phyloP scores from a whole-genome alignment of 2,329 filamentous ascomycete genomes.

The Colletotrichum tanaceti region DNA sequence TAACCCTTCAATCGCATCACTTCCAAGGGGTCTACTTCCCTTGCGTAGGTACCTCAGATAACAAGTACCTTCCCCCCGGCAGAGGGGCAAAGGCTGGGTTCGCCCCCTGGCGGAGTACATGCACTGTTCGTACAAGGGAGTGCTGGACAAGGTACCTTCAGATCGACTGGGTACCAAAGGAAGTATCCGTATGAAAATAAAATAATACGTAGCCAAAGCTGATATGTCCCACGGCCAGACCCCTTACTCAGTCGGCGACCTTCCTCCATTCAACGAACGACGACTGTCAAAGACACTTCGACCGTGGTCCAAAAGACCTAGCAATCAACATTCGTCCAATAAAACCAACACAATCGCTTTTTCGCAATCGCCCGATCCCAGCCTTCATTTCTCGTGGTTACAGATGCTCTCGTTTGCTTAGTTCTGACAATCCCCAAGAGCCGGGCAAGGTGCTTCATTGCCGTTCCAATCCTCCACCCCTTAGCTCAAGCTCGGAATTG shows the following conservation, averaged over 20 bases:
- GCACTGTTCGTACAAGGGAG: constrained; percentile 1
- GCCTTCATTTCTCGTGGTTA: constrained; percentile 6
- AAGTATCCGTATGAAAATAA: constrained; percentile 26
- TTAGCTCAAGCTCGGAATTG: constrained; percentile 32
- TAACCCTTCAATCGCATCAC: background rate
- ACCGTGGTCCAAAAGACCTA: background rate
- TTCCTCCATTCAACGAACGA: constrained; percentile 3
- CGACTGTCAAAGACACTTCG: background rate
- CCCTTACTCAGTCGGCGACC: background rate
- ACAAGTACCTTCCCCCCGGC: background rate
- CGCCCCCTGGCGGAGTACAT: constrained; percentile 1
- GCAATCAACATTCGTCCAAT: background rate
- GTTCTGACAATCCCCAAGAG: constrained; percentile 34
- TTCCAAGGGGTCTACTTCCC: too few relatives aligned
- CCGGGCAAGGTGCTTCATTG: constrained; percentile 19
- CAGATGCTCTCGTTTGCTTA: constrained; percentile 50
- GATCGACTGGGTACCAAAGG: constrained; percentile 6
- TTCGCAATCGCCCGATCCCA: constrained; percentile 2
- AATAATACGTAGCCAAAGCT: constrained; percentile 26
- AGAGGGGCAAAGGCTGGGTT: background rate
- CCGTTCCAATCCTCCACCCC: constrained; percentile 11
- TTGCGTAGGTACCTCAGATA: too few relatives aligned
- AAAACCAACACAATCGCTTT: background rate
- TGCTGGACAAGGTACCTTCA: background rate
- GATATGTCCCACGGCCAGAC: background rate